Conservation (phyloP, 2,329 filamentous ascomycete genomes). For the Microdochium nivale region DNA sequence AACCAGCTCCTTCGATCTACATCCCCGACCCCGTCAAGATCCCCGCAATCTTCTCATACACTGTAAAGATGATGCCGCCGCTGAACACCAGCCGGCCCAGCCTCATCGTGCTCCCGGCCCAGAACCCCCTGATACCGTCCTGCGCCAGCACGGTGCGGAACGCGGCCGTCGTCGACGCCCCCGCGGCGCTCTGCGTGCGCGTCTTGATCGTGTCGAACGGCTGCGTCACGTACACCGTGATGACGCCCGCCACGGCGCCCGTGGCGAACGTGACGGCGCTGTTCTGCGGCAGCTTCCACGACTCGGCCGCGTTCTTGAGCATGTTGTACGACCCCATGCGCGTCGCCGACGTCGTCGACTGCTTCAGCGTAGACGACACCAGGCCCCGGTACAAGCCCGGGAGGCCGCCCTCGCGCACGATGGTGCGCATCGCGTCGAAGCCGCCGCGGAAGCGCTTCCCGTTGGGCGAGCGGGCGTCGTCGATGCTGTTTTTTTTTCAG, state of each 20-base stretch:
- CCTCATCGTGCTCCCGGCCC: conserved; percentile 57
- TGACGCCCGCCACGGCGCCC: conserved; percentile 49
- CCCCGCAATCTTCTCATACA: conserved; percentile 30
- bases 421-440: conserved; percentile 20
- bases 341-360: conserved; percentile 35
- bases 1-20: neutral
- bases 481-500: conserved; percentile 15
- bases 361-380: conserved; percentile 35
- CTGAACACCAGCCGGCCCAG: conserved; percentile 48
- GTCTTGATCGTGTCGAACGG: conserved; percentile 60
- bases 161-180: conserved; percentile 21
- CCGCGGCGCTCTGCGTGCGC: conserved; percentile 48
- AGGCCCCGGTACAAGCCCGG: conserved; percentile 34
- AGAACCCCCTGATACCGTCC: conserved; percentile 45
- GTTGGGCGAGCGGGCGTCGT: conserved; percentile 21
- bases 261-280: conserved; percentile 44
- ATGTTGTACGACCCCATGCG: conserved; percentile 41
- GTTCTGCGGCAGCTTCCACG: conserved; percentile 11
- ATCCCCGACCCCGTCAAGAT: conserved; percentile 20
- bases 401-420: conserved; percentile 30
- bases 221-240: conserved; percentile 52
- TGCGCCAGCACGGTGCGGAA: conserved; percentile 24
- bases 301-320: conserved; percentile 23
- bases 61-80: conserved; percentile 21
- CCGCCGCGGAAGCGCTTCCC: conserved; percentile 19